Evolutionary conservation across 2,329 filamentous ascomycete species (phyloP).

Genomic region (Aureobasidium sp.): DNA sequence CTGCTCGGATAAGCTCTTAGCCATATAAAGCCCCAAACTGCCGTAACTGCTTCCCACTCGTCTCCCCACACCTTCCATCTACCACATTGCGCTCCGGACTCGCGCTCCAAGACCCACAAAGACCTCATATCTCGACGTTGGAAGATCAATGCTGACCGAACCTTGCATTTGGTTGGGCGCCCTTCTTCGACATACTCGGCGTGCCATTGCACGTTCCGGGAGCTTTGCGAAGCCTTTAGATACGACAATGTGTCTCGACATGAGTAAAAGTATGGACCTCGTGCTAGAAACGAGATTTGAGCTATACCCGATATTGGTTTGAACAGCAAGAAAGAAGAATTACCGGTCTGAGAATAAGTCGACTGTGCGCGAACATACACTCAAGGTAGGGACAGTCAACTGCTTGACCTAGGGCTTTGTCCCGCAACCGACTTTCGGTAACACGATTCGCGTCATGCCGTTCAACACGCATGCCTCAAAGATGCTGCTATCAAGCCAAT

Average conservation of each 20-base stretch:
- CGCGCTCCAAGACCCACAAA: neutral
- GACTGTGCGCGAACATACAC: neutral
- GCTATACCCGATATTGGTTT: neutral
- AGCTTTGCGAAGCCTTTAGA: neutral
- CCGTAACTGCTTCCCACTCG: neutral
- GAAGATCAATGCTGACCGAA: neutral
- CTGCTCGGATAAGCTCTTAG: neutral
- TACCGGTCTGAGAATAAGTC: neutral
- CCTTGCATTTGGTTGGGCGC: neutral
- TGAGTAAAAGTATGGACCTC: too few species aligned
- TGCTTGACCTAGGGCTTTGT: neutral
- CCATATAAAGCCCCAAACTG: conserved; percentile 5
- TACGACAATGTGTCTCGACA: neutral
- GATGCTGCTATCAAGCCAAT: neutral
- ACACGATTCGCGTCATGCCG: neutral
- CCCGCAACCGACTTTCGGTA: neutral
- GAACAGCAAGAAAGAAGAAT: neutral
- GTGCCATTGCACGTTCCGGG: too few species aligned
- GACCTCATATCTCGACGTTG: conserved; percentile 7
- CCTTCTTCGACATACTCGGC: neutral
- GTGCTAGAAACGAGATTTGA: neutral
- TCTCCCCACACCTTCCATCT: neutral
- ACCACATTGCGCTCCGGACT: neutral
- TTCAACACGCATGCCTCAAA: neutral
- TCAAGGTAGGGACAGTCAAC: neutral